phyloP scores from a whole-genome alignment of 192 early-diverging fungal species.

The Coemansia sp. region DNA sequence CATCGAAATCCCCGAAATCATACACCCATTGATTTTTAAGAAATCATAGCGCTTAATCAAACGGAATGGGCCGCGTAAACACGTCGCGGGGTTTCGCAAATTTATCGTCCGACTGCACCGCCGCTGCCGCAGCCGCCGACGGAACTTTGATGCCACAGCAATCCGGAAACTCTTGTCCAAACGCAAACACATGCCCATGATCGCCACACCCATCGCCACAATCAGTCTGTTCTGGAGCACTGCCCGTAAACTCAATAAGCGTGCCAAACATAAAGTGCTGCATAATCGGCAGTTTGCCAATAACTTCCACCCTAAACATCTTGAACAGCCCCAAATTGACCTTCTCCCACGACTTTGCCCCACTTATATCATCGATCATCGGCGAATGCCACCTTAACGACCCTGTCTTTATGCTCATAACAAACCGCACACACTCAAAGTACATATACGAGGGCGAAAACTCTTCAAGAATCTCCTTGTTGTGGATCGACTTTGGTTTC shows the following conservation, averaged over 20 bases:
- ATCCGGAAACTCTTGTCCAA: slow-evolving; percentile 56
- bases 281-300: slow-evolving; percentile 93
- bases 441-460: slow-evolving; percentile 95
- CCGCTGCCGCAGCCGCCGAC: slow-evolving; percentile 38
- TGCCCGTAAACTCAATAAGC: slow-evolving; percentile 67
- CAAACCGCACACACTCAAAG: slow-evolving; percentile 89
- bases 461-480: slow-evolving; percentile 83
- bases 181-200: slow-evolving; percentile 49
- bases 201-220: slow-evolving; percentile 28
- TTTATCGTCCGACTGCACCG: slow-evolving; percentile 18
- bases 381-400: slow-evolving; percentile 85
- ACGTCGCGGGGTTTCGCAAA: slow-evolving; percentile 21
- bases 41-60: slow-evolving; percentile 28
- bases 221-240: slow-evolving; percentile 21
- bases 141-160: slow-evolving; percentile 60
- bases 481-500: slow-evolving; percentile 92
- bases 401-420: slow-evolving; percentile 75
- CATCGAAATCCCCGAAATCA: too few relatives aligned
- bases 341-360: slow-evolving; percentile 85
- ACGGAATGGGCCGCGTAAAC: slow-evolving; percentile 48
- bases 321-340: slow-evolving; percentile 89
- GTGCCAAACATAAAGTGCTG: slow-evolving; percentile 95
- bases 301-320: slow-evolving; percentile 91
- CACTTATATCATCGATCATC: slow-evolving; percentile 92
- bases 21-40: too few relatives aligned